Percentiles rank a stretch among this genome's conserved stretches.
Evolutionary conservation across 768 basidiomycete species (phyloP).

Genomic region (Macrolepiota albuminosa): DNA sequence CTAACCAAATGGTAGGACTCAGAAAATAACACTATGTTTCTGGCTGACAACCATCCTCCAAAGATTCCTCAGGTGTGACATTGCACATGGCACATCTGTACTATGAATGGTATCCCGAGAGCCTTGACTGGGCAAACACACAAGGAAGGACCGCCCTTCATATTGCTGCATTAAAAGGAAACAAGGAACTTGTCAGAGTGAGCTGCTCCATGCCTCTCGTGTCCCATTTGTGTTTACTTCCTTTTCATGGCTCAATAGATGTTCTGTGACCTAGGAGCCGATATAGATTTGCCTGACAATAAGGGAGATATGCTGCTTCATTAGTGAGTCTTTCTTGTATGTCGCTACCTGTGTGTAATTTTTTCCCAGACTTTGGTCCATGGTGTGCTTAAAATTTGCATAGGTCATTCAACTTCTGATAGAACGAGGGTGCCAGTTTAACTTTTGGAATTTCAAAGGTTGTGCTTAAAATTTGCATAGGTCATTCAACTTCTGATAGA

Average conservation of each 20-base stretch:
- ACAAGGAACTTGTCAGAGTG: slow-evolving; percentile 84
- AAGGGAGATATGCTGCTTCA: slow-evolving; percentile 91
- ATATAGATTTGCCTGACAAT: slow-evolving; percentile 85
- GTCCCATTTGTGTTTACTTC: background rate
- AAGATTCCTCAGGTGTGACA: too few species aligned
- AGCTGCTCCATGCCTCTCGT: slow-evolving; percentile 16
- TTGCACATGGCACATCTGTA: slow-evolving; percentile 45
- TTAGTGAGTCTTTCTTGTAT: slow-evolving; percentile 54
- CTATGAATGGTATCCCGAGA: slow-evolving; percentile 79
- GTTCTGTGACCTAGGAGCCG: slow-evolving; percentile 87
- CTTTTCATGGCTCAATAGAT: slow-evolving; percentile 45
- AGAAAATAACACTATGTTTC: too few species aligned
- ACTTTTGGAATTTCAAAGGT: slow-evolving; percentile 28
- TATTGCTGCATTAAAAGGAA: slow-evolving; percentile 82
- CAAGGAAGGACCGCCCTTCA: slow-evolving; percentile 91
- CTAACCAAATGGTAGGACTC: background rate
- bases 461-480: slow-evolving; percentile 22
- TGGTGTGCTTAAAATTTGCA: background rate
- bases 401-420: too few species aligned
- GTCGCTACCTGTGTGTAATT: slow-evolving; percentile 48
- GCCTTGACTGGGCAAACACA: slow-evolving; percentile 89
- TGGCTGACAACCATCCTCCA: too few species aligned
- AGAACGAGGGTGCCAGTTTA: too few species aligned
- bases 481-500: too few species aligned
- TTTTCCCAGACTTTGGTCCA: slow-evolving; percentile 3